phyloP scores from a whole-genome alignment of 1,284 basidiomycete genomes.

The Moesziomyces sp. region DNA sequence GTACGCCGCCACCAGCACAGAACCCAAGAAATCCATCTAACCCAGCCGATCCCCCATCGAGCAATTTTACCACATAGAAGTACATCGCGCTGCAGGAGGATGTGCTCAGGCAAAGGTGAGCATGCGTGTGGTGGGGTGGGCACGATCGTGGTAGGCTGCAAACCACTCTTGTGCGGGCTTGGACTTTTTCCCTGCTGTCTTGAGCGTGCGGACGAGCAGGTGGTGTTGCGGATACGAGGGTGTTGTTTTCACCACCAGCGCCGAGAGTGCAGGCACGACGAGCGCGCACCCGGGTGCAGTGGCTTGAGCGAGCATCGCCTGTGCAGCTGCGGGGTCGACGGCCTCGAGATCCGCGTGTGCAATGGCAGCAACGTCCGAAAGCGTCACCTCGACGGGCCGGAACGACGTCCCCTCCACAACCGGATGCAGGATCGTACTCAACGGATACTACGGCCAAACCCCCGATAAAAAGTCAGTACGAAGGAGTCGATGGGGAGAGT shows the following conservation, averaged over 20 bases:
- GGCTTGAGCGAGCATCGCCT: not conserved
- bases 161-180: conserved; percentile 47
- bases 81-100: not conserved
- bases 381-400: conserved; percentile 3
- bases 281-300: conserved; percentile 20
- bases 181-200: conserved; percentile 39
- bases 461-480: not conserved
- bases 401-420: not conserved
- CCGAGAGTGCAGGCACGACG: conserved; percentile 12
- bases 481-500: not conserved
- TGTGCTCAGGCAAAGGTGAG: conserved; percentile 2
- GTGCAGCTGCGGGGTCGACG: no score
- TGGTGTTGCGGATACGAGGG: not conserved
- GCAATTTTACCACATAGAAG: no score
- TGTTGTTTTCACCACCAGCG: conserved; percentile 20
- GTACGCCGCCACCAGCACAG: no score
- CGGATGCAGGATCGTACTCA: conserved; percentile 32
- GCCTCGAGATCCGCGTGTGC: not conserved
- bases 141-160: conserved; percentile 49
- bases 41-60: no score
- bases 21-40: no score
- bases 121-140: conserved; percentile 15
- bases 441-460: conserved; percentile 15
- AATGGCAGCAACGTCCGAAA: conserved; percentile 3
- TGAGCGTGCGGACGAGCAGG: conserved; percentile 21